Evolutionary conservation across 2,329 filamentous ascomycete genomes (phyloP).

Genomic region (Ophiostoma piceae): DNA sequence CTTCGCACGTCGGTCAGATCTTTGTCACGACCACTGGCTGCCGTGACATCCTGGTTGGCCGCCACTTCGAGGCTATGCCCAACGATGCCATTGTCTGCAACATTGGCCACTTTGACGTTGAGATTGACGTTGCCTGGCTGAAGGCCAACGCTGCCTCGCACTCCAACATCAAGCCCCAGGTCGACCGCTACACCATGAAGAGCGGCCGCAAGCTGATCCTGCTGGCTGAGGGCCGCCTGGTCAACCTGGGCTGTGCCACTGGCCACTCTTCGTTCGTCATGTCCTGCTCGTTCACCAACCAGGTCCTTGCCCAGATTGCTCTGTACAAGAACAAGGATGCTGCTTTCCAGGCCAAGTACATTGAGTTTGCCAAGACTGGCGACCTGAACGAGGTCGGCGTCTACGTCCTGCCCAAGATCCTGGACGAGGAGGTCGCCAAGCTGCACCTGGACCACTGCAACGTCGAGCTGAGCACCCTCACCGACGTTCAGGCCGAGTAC

Average conservation of each 20-base stretch:
- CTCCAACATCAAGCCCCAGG: constrained; percentile 99
- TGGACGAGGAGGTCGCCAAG: constrained; percentile 96
- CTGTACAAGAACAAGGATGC: constrained; percentile 89
- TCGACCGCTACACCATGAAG: constrained; percentile 94
- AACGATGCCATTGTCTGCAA: constrained; percentile 99
- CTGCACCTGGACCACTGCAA: constrained; percentile 92
- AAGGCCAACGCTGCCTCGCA: constrained; percentile 92
- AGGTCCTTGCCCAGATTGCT: constrained; percentile 98
- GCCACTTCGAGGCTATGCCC: constrained; percentile 91
- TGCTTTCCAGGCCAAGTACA: constrained; percentile 86
- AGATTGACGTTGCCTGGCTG: constrained; percentile 99
- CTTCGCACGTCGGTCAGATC: constrained; percentile 82
- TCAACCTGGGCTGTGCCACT: constrained; percentile 98
- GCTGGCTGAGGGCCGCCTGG: constrained; percentile 94
- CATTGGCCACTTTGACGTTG: constrained; percentile 99
- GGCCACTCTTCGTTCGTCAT: constrained; percentile 99
- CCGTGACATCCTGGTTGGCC: constrained; percentile 90
- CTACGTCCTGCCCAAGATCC: constrained; percentile 96
- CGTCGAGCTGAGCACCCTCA: constrained; percentile 85
- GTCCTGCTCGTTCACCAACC: constrained; percentile 99
- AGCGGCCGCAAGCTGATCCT: constrained; percentile 97
- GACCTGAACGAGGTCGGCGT: constrained; percentile 80
- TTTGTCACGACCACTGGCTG: constrained; percentile 99
- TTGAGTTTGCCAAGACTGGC: constrained; percentile 88
- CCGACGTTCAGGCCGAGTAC: constrained; percentile 86